Evolutionary conservation across 305 asterid genomes (phyloP).

Genomic region (Euphrasia arctica): DNA sequence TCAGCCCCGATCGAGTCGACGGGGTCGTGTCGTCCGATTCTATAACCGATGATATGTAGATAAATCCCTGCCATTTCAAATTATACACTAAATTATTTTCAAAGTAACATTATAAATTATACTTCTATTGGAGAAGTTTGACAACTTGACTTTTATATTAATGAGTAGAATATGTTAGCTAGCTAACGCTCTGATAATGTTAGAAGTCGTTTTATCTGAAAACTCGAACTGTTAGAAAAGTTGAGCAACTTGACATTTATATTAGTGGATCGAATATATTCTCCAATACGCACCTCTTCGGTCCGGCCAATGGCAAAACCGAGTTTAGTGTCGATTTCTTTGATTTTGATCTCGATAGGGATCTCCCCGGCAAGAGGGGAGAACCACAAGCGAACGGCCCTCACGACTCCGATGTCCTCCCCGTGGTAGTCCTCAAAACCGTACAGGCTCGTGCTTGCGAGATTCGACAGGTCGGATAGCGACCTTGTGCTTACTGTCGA

Average conservation of each 20-base stretch:
- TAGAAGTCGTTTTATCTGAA: too few relatives aligned
- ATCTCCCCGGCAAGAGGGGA: constrained; percentile 83
- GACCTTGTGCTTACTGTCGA: constrained; percentile 72
- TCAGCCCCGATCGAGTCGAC: constrained; percentile 63
- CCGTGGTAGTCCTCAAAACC: constrained; percentile 98
- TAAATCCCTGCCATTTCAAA: constrained; percentile 58
- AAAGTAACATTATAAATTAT: too few relatives aligned
- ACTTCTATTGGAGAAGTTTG: too few relatives aligned
- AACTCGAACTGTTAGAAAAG: too few relatives aligned
- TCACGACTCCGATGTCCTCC: constrained; percentile 86
- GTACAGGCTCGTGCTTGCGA: constrained; percentile 74
- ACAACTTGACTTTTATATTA: too few relatives aligned
- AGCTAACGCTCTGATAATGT: constrained; percentile 19
- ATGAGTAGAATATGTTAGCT: too few relatives aligned
- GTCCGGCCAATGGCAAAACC: constrained; percentile 94
- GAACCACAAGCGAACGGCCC: constrained; percentile 91
- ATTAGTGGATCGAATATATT: constrained; percentile 53
- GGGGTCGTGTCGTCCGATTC: constrained; percentile 44
- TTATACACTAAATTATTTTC: too few relatives aligned
- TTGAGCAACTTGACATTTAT: too few relatives aligned
- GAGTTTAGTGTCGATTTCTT: constrained; percentile 67
- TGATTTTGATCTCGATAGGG: constrained; percentile 68
- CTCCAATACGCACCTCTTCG: constrained; percentile 73
- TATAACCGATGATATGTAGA: constrained; percentile 70
- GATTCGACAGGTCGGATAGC: constrained; percentile 70